Conservation (phyloP, 2,329 filamentous ascomycete genomes). For the Stenocarpella maydis region DNA sequence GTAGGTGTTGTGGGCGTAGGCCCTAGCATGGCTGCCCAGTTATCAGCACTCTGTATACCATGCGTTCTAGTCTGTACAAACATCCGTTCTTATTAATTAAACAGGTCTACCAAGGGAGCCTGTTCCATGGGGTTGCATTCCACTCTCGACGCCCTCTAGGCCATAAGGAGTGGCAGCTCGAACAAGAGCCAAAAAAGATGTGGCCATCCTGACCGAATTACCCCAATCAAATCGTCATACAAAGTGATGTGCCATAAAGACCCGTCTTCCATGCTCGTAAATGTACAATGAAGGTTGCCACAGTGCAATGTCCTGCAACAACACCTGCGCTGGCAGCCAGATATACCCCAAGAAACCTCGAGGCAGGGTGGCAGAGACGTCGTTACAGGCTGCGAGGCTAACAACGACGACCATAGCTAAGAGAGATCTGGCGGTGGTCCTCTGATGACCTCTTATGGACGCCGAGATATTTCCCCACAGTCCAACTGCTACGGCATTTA, state of each 20-base stretch:
- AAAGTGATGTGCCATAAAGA: neutral
- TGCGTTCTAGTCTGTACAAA: no score
- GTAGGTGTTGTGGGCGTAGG: no score
- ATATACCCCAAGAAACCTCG: neutral
- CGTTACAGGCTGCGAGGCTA: neutral
- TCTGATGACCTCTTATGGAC: no score
- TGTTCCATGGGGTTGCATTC: neutral
- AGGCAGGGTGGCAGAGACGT: neutral
- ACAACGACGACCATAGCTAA: no score
- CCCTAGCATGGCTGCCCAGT: no score
- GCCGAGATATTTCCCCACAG: neutral
- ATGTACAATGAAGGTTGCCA: neutral
- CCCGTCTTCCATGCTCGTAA: neutral
- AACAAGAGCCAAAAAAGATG: neutral
- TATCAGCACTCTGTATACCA: no score
- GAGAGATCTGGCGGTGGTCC: neutral
- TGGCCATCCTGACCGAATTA: neutral
- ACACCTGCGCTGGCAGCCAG: neutral
- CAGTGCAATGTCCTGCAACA: neutral
- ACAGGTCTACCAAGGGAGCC: neutral
- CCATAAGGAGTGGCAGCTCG: neutral
- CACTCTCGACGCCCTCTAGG: neutral
- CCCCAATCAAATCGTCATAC: neutral
- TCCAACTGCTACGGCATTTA: neutral
- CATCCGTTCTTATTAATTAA: no score